These are phyloP conservation scores for Lipomyces mesembrius DNA, from an alignment of 805 yeast genomes.

Conservation along the genomic window DNA sequence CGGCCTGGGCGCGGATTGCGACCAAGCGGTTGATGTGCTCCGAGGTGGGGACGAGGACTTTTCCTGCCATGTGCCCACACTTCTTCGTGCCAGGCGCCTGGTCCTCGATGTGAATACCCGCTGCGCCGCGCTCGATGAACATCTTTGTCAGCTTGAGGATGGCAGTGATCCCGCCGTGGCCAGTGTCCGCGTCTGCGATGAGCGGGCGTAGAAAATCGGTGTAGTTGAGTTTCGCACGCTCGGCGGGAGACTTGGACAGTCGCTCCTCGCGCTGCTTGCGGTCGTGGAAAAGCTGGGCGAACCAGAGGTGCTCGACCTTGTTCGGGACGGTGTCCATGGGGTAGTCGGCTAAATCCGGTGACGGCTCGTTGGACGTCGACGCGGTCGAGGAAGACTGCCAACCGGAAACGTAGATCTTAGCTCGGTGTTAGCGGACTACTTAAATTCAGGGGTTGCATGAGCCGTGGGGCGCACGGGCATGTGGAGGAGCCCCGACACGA, in stretches of 20 bases:
- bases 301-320: slow-evolving; percentile 95
- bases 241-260: slow-evolving; percentile 58
- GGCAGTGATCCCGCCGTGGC: slow-evolving; percentile 98
- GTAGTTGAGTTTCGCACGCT: slow-evolving; percentile 72
- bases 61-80: slow-evolving; percentile 99
- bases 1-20: slow-evolving; percentile 94
- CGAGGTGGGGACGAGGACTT: slow-evolving; percentile 95
- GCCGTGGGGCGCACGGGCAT: too few species aligned
- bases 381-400: slow-evolving; percentile 99
- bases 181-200: slow-evolving; percentile 97
- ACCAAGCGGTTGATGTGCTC: slow-evolving; percentile 94
- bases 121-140: slow-evolving; percentile 97
- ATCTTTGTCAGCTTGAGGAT: slow-evolving; percentile 92
- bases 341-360: slow-evolving; percentile 97
- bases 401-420: slow-evolving; percentile 81
- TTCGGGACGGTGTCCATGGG: slow-evolving; percentile 99
- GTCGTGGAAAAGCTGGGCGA: slow-evolving; percentile 96
- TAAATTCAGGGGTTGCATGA: slow-evolving; percentile 9
- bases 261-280: slow-evolving; percentile 92
- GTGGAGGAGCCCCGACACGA: not conserved
- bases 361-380: slow-evolving; percentile 95
- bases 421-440: not conserved
- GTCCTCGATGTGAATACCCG: slow-evolving; percentile 98
- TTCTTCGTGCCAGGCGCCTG: slow-evolving; percentile 99
- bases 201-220: slow-evolving; percentile 92